Evolutionary conservation across 176 grass and related monocot genomes (phyloP).

Genomic region (Ensete glaucum): DNA sequence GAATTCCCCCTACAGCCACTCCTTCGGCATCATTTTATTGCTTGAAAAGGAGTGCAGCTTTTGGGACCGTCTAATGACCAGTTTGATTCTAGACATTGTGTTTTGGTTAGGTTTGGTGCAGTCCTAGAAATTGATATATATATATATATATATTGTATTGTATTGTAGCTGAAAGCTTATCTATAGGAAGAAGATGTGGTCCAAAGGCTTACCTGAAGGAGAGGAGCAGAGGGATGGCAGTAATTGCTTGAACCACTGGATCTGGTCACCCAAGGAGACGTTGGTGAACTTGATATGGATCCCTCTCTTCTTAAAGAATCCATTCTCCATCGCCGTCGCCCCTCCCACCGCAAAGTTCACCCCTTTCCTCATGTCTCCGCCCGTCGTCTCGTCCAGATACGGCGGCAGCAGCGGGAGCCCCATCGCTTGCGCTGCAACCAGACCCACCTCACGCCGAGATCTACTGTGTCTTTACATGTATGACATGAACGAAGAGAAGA

Average conservation of each 20-base stretch:
- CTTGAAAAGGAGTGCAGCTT: too few species aligned
- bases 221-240: conserved; percentile 12
- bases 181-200: too few species aligned
- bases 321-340: neutral
- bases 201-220: neutral
- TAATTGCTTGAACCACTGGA: conserved; percentile 6
- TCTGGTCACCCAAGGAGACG: neutral
- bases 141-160: too few species aligned
- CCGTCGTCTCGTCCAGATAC: neutral
- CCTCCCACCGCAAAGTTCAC: conserved; percentile 9
- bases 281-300: neutral
- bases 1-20: too few species aligned
- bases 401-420: conserved; percentile 1
- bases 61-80: too few species aligned
- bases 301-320: neutral
- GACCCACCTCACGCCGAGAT: neutral
- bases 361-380: neutral
- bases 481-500: too few species aligned
- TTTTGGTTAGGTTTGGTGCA: too few species aligned
- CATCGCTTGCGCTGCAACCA: neutral
- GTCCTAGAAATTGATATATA: too few species aligned
- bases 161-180: too few species aligned
- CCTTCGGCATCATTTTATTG: too few species aligned
- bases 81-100: too few species aligned
- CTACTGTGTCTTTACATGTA: too few species aligned